Base-by-base conservation (phyloP, 805 yeast genomes). In the Cyberlindnera xishuangbannaensis region DNA sequence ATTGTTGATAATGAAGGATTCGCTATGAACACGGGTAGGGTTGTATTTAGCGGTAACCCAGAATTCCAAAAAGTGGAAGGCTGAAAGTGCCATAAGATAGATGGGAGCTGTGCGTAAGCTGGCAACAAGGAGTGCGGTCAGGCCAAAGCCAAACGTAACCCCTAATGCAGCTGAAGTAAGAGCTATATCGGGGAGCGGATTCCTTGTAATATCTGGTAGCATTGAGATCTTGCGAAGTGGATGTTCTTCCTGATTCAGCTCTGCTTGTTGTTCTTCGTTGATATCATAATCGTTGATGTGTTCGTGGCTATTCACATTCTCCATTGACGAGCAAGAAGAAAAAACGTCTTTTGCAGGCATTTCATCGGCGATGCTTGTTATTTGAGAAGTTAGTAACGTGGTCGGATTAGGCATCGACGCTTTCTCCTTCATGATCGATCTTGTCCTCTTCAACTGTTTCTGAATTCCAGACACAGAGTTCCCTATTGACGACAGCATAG, bases 11-110 rank as follows among this genome's bases (percentile, higher is more conserved):
- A 83, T 61, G 48, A 76, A 83, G 1, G 88, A 86, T 45, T 83
- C 86, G 35, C 69, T 69, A 26, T 76, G 77, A 2, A 80, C 81
- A 48, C 78, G 76, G 4, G 64, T 55, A 4, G 77, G 67, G 50
- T 90, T 87, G 59, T 67, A 86, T 32, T 64, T 60, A 0, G 95
- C 87, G 0, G 98, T 92, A 25, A 77, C 71, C 48, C 71, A 74
- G 54, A 79, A 92, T 59, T 92, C 98, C 15, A 84, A 53, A 46
- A 83, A 72, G 55, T 92, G 97, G 59, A 90, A 92, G 0, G 68
- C 18, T 3, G 80, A 55, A 8, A 83, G 52, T 1, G 71, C 54
- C 9, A 67, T 54, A 8, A 81, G 37, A 53, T 83, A 86, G 0
- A 75, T 12, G 5, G 71, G 50, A 18, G 65, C 51, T 6, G 63